Percentiles rank a stretch among this genome's conserved stretches.
Evolutionary conservation across 2,329 filamentous ascomycete species (phyloP).

Genomic region (Diaporthe citri): DNA sequence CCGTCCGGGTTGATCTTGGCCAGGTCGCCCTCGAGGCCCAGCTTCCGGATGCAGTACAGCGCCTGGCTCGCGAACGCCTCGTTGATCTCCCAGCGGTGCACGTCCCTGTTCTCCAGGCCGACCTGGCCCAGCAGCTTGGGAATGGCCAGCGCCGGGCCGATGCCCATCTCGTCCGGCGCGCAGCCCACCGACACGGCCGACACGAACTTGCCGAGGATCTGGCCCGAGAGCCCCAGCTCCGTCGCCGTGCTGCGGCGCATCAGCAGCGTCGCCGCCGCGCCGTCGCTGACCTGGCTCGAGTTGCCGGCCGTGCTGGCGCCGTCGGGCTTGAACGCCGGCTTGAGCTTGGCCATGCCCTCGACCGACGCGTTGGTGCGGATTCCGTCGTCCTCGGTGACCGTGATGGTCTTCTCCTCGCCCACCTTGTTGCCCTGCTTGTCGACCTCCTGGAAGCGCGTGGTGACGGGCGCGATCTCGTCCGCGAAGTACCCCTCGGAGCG

Average conservation of each 20-base stretch:
- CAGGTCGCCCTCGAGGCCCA: slow-evolving; percentile 74
- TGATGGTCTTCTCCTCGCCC: slow-evolving; percentile 71
- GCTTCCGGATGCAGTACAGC: slow-evolving; percentile 77
- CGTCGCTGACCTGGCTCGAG: slow-evolving; percentile 87
- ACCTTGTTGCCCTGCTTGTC: slow-evolving; percentile 70
- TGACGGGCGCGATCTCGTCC: slow-evolving; percentile 83
- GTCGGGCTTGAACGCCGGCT: slow-evolving; percentile 84
- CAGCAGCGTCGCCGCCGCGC: slow-evolving; percentile 84
- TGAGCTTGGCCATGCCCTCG: slow-evolving; percentile 82
- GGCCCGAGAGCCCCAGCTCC: slow-evolving; percentile 75
- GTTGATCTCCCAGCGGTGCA: slow-evolving; percentile 93
- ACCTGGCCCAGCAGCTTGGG: slow-evolving; percentile 81
- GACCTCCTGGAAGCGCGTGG: slow-evolving; percentile 74
- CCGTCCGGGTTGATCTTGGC: slow-evolving; percentile 90
- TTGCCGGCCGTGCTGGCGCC: slow-evolving; percentile 90
- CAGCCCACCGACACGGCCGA: slow-evolving; percentile 82
- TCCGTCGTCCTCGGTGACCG: slow-evolving; percentile 84
- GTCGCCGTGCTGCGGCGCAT: slow-evolving; percentile 87
- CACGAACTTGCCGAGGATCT: slow-evolving; percentile 87
- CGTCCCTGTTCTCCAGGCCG: slow-evolving; percentile 75
- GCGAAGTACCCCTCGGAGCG: slow-evolving; percentile 79
- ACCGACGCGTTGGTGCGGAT: slow-evolving; percentile 76
- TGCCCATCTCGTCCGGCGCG: slow-evolving; percentile 91
- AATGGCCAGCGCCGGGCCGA: slow-evolving; percentile 88
- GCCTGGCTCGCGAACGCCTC: slow-evolving; percentile 80